Evolutionary conservation across 768 basidiomycete genomes (phyloP), one percentile per base, ranked within the genome.

Genomic region (Tulasnella sp.): DNA sequence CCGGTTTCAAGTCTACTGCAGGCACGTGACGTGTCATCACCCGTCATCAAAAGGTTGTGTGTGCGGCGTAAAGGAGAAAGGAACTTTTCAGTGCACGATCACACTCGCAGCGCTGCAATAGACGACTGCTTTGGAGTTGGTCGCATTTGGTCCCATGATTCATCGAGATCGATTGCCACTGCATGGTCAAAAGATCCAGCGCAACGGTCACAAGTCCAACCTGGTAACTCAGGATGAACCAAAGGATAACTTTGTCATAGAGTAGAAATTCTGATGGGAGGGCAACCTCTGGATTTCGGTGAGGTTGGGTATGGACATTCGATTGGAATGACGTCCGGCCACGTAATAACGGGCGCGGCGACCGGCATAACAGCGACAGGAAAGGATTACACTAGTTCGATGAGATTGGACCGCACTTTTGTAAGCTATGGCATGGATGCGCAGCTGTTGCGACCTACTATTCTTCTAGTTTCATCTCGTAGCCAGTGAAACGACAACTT

Each of bases 361-460:
- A n/a, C 51, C 51, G 51, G 51, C 51, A n/a, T 51, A 51, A 51
- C 51, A 51, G 51, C 51, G 23, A 51, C 23, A n/a, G 51, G 51
- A 20, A 51, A 51, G 23, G n/a, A 51, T n/a, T 20, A 20, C 20
- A 51, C n/a, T 7, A 26, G 26, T 16, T 67, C 11, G 32, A 67
- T 67, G 61, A 67, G 61, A 67, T 29, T 26, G 29, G 29, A 35
- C 26, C 61, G 61, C 61, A 67, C 61, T 67, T 67, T 67, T 67
- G 51, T 67, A 13, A 67, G 61, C 15, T 67, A 67, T 35, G 10
- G 61, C 11, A 18, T 26, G 15, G 11, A 67, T 15, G 61, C 61
- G 61, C 61, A 67, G 61, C 29, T 67, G 13, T 2, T 67, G 13
- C 16, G 26, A 35, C 61, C 11, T 10, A 51, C 51, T 23, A 5